Base-by-base conservation (phyloP, 257 asterid genomes). In the Cordia subcordata region DNA sequence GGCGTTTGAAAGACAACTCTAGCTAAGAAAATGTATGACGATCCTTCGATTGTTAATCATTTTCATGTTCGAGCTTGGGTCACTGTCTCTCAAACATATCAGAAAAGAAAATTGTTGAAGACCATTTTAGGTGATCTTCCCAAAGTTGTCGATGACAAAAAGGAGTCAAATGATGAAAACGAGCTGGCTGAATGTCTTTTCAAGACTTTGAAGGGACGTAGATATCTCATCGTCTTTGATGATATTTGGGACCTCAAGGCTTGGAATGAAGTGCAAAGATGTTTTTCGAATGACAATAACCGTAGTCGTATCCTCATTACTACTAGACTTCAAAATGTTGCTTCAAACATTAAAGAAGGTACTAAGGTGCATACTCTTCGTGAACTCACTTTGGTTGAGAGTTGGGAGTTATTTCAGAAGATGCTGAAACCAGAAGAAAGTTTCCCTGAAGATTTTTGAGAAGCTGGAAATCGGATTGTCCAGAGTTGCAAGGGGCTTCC, bases 321-420 rank as follows among this genome's bases (percentile, higher is more conserved):
- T 12, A 60, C 55, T 1, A 49, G 5, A 44, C 0, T 17, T 8
- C 9, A 0, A 4, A 1, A 44, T 21, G 64, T 60, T 13, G 64
- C 64, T 20, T 0, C 13, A 10, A 0, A 23, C 9, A 15, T 16
- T 21, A 47, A 0, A 16, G 35, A 10, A 1, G 32, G 8, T 10
- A 18, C 53, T 15, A 21, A 13, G 13, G 53, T 10, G 10, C 55
- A 60, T 45, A 1, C 8, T 3, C 40, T 60, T 19, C 20, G 40
- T 13, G 22, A 11, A 19, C 39, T 23, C 10, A 19, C 50, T 10
- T 1, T 10, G 18, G 40, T 1, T 18, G 54, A 60, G 19, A 60
- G 64, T 44, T 40, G 53, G 53, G 64, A 60, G 23, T 27, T 60
- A 8, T 46, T 60, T 11, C 46, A 45, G 19, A 23, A 49, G 8